phyloP scores from a whole-genome alignment of 1,284 basidiomycete species.

The Thecaphora thlaspeos region DNA sequence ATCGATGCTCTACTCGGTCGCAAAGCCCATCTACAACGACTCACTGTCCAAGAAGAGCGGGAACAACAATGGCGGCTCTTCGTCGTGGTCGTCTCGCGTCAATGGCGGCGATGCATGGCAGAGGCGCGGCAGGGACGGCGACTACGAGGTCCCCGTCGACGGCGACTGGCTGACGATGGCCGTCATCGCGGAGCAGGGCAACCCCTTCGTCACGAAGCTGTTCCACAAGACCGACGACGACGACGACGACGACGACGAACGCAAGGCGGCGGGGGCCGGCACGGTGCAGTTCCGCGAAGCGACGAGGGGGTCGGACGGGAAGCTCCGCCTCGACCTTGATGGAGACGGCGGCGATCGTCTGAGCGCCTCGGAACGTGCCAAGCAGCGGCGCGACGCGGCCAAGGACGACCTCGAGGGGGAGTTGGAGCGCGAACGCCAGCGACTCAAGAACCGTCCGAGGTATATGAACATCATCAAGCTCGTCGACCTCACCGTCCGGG shows the following conservation, averaged over 20 bases:
- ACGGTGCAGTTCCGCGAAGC: constrained; percentile 21
- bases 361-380: neutral
- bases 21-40: constrained; percentile 5
- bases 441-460: constrained; percentile 61
- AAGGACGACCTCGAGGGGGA: constrained; percentile 58
- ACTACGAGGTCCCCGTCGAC: constrained; percentile 83
- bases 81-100: neutral
- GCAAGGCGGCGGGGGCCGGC: constrained; percentile 9
- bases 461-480: constrained; percentile 86
- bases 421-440: constrained; percentile 57
- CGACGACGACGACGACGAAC: constrained; percentile 1
- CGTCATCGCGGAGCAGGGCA: constrained; percentile 80
- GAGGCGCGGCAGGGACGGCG: constrained; percentile 55
- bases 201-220: constrained; percentile 38
- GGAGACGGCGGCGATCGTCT: neutral
- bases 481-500: constrained; percentile 72
- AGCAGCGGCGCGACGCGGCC: constrained; percentile 34
- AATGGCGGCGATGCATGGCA: no score
- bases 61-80: neutral
- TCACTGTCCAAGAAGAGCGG: no score
- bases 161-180: constrained; percentile 90
- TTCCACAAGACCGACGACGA: constrained; percentile 63
- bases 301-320: constrained; percentile 4
- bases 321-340: constrained; percentile 21
- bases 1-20: constrained; percentile 75